Evolutionary conservation across 352 stramenopile genomes (phyloP).

Genomic region (Globisporangium okanoganense): DNA sequence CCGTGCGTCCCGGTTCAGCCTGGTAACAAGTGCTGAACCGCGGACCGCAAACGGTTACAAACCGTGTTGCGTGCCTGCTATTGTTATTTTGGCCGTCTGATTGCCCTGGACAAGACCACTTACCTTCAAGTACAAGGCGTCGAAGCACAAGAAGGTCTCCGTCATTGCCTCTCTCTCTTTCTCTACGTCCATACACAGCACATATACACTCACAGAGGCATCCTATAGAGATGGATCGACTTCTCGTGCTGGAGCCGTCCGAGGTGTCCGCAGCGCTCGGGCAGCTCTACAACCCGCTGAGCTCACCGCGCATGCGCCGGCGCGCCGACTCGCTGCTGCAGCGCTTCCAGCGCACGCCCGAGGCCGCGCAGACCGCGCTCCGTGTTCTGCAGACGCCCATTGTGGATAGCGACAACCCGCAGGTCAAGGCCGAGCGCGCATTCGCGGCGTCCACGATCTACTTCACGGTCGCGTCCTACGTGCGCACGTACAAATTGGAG

Average conservation of each 20-base stretch:
- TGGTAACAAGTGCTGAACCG: background rate
- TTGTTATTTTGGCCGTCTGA: background rate
- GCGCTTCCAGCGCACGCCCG: slow-evolving; percentile 68
- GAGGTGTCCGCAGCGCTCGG: slow-evolving; percentile 60
- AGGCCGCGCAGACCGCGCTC: slow-evolving; percentile 53
- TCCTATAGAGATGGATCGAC: background rate
- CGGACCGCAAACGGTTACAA: background rate
- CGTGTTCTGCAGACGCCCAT: slow-evolving; percentile 52
- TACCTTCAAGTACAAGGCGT: slow-evolving; percentile 2
- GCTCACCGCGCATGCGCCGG: slow-evolving; percentile 54
- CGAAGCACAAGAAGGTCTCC: background rate
- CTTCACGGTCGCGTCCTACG: slow-evolving; percentile 55
- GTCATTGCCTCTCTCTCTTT: too few species aligned
- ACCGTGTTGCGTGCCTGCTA: background rate
- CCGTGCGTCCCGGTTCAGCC: too few species aligned
- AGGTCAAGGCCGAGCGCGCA: slow-evolving; percentile 48
- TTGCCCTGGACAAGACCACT: background rate
- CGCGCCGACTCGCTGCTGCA: slow-evolving; percentile 73
- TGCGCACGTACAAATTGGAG: slow-evolving; percentile 73
- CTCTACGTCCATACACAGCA: background rate
- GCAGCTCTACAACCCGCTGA: slow-evolving; percentile 72
- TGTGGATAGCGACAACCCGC: slow-evolving; percentile 24
- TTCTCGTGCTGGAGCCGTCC: slow-evolving; percentile 39
- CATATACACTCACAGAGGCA: background rate
- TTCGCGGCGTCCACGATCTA: slow-evolving; percentile 77